Percentiles rank a stretch among this genome's conserved stretches.
Conservation (phyloP, 2,329 filamentous ascomycete genomes). For the Fonsecaea erecta region DNA sequence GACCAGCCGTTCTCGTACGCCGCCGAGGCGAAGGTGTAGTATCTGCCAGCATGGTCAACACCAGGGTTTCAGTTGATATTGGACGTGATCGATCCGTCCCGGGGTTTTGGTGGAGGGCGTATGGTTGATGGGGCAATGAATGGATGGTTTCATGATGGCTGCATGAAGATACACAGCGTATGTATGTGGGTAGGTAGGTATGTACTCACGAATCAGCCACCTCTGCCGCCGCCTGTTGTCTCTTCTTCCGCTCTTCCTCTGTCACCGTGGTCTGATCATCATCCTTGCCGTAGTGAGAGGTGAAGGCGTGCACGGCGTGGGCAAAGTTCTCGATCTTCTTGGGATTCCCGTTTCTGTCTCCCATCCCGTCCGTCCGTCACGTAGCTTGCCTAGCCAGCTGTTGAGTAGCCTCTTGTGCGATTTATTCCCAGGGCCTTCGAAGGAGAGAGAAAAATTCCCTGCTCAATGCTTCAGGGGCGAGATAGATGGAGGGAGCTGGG, state of each 20-base stretch:
- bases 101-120: too few relatives aligned
- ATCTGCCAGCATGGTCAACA: constrained; percentile 19
- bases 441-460: neutral
- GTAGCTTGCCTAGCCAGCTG: neutral
- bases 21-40: constrained; percentile 37
- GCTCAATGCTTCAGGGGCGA: neutral
- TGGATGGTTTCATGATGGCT: neutral
- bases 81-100: too few relatives aligned
- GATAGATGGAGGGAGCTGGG: neutral
- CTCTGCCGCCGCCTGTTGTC: constrained; percentile 17
- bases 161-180: neutral
- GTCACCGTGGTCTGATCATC: constrained; percentile 18
- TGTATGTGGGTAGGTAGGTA: too few relatives aligned
- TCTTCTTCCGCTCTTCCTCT: constrained; percentile 17
- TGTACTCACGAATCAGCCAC: constrained; percentile 26
- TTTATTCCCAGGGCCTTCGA: neutral
- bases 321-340: constrained; percentile 21
- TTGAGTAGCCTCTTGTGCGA: neutral
- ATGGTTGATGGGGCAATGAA: constrained; percentile 2
- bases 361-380: neutral
- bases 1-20: constrained; percentile 36
- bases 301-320: constrained; percentile 13
- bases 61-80: neutral
- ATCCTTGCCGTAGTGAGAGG: constrained; percentile 15
- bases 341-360: neutral